These are phyloP conservation scores for Cordyceps fumosorosea DNA, from an alignment of 2,329 filamentous ascomycete species.

Conservation along the genomic window DNA sequence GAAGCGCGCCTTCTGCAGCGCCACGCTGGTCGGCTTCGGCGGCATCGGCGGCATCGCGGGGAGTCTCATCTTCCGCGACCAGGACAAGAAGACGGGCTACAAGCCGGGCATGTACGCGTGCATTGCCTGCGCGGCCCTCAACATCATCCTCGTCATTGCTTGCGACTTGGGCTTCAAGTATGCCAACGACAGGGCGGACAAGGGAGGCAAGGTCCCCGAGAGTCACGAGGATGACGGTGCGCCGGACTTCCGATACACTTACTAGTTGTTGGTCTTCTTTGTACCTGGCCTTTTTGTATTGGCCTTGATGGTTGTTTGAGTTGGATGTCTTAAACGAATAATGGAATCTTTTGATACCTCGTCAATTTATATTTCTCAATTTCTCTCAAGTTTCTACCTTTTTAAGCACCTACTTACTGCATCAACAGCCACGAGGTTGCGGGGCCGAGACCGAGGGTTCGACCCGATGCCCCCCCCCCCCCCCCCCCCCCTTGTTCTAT, in stretches of 20 bases:
- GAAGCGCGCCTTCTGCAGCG: slow-evolving; percentile 76
- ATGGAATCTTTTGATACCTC: too few relatives aligned
- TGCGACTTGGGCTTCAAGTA: slow-evolving; percentile 35
- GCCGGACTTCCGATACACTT: slow-evolving; percentile 13
- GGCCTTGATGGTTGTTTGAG: not conserved
- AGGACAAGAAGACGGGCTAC: slow-evolving; percentile 47
- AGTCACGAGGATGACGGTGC: slow-evolving; percentile 26
- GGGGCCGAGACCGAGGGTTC: too few relatives aligned
- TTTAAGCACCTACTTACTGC: too few relatives aligned
- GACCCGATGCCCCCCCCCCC: too few relatives aligned
- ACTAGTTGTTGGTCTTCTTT: not conserved
- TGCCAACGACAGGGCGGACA: slow-evolving; percentile 45
- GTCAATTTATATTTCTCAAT: too few relatives aligned
- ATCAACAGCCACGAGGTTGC: too few relatives aligned
- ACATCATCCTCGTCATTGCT: slow-evolving; percentile 37
- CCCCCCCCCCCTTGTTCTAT: not conserved
- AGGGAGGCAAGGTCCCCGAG: slow-evolving; percentile 47
- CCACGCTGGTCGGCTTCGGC: slow-evolving; percentile 68
- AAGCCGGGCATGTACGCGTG: slow-evolving; percentile 49
- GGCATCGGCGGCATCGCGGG: slow-evolving; percentile 75
- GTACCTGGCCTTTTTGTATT: not conserved
- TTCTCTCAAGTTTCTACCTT: too few relatives aligned
- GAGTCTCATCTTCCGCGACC: slow-evolving; percentile 60
- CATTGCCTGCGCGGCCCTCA: slow-evolving; percentile 43
- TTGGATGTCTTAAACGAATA: not conserved